Evolutionary conservation across 2,329 filamentous ascomycete species (phyloP), one percentile per base, ranked within the genome.

Genomic region (Trichoderma aggressivum): DNA sequence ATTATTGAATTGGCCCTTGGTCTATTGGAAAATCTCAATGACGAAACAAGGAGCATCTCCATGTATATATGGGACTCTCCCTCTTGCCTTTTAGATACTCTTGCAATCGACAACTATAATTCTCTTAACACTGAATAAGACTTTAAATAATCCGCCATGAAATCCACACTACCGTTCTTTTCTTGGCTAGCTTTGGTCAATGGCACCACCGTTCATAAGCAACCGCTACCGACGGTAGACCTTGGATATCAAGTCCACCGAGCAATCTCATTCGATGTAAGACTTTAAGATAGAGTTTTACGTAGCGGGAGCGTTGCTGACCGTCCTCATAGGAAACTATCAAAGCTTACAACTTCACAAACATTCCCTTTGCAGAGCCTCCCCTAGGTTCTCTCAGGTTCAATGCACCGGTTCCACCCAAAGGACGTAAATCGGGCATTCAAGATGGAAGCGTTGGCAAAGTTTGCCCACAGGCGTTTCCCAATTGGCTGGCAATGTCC

Each of bases 241-340:
- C 64, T 71, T 24, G 63, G 55, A 14, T 71, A 71, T 39, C 70
- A 71, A 34, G 64, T 71, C 24, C 70, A 71, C 12, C 70, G 70
- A 8, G 70, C 64, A 14, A 69, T 71, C 39, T 71, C 70, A 36
- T 71, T 62, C 14, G 58, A 69, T 56, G 63, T 71, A 55, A n/a
- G 64, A 3, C 6, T 26, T 11, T 10, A 4, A 1, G 34, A 32
- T 26, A 30, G 21, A 21, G 12, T 32, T 12, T 12, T 10, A 39
- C n/a, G 3, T 34, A 12, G 11, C n/a, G 3, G 16, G 7, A 7
- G 28, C 11, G 36, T 34, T 53, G 21, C 24, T 67, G 30, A 68
- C 11, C 14, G 12, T 16, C 5, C 7, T 7, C 2, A 34, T 5
- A 71, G 64, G 30, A 67, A 32, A 69, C 63, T 7, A 36, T 60